phyloP scores from a whole-genome alignment of 2,329 filamentous ascomycete genomes.

The Colletotrichum neosansevieriae region DNA sequence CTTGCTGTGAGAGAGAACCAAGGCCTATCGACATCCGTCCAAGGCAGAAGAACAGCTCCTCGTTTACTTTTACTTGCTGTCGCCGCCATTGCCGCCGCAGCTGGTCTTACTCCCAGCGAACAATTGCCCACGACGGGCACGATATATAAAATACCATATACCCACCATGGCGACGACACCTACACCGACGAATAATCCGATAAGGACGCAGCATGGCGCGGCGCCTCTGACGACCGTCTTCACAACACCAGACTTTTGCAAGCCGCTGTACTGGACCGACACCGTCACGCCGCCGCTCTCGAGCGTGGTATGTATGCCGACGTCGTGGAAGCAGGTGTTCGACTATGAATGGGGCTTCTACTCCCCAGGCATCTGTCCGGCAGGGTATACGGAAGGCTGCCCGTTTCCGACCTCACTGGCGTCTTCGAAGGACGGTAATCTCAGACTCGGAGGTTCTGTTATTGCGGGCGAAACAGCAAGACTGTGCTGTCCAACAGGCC shows the following conservation, averaged over 20 bases:
- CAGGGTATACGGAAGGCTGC: constrained; percentile 38
- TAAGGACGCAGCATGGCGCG: constrained; percentile 30
- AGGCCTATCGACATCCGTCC: too few species aligned
- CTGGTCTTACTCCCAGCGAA: neutral
- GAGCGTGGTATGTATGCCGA: constrained; percentile 35
- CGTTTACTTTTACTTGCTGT: too few species aligned
- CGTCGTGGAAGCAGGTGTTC: constrained; percentile 34
- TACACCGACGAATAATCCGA: constrained; percentile 17
- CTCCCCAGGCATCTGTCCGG: constrained; percentile 40
- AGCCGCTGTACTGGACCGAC: constrained; percentile 28
- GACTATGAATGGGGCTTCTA: constrained; percentile 40
- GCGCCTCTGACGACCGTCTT: constrained; percentile 39
- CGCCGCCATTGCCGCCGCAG: neutral
- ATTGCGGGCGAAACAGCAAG: constrained; percentile 30
- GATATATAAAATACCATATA: constrained; percentile 2
- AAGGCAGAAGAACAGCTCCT: too few species aligned
- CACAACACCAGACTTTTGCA: constrained; percentile 37
- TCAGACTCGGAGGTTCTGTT: constrained; percentile 22
- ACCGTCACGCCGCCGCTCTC: constrained; percentile 34
- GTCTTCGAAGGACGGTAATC: neutral
- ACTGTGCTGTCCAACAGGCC: constrained; percentile 32
- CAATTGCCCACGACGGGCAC: neutral
- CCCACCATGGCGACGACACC: constrained; percentile 27
- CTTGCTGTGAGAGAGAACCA: too few species aligned
- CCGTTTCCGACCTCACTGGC: constrained; percentile 30